Percentiles rank a stretch among this genome's conserved stretches.
Evolutionary conservation across 495 filamentous ascomycete species (phyloP).

Genomic region (Evernia prunastri): DNA sequence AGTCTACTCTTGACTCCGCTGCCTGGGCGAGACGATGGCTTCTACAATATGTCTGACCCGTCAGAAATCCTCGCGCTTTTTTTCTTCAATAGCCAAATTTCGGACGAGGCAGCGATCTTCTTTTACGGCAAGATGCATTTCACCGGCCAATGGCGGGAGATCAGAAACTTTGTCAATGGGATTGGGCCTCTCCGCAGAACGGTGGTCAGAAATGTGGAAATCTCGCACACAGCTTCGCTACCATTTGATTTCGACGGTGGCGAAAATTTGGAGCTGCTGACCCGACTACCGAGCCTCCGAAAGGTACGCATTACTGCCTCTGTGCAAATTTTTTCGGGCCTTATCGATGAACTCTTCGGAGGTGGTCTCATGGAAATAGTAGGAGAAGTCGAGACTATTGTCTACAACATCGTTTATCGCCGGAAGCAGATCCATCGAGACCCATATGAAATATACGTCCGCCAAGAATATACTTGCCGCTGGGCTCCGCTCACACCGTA

Average conservation of each 20-base stretch:
- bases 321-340: background rate
- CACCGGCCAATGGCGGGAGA: background rate
- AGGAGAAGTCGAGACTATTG: background rate
- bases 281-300: background rate
- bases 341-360: background rate
- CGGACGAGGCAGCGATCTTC: background rate
- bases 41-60: background rate
- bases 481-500: too few species aligned
- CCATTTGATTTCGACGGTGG: background rate
- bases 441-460: too few species aligned
- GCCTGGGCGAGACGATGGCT: too few species aligned
- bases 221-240: background rate
- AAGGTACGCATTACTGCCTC: background rate
- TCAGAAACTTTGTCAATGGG: background rate
- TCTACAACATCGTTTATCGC: background rate
- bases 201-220: background rate
- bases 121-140: constrained; percentile 10
- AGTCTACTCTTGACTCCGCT: background rate
- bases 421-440: background rate
- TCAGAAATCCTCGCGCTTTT: background rate
- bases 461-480: too few species aligned
- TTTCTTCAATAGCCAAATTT: background rate
- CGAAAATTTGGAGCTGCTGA: background rate
- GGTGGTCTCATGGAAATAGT: background rate
- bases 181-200: background rate